Evolutionary conservation across 2,329 filamentous ascomycete genomes (phyloP), one percentile per base, ranked within the genome.

Genomic region (Trichoderma atrobrunneum): DNA sequence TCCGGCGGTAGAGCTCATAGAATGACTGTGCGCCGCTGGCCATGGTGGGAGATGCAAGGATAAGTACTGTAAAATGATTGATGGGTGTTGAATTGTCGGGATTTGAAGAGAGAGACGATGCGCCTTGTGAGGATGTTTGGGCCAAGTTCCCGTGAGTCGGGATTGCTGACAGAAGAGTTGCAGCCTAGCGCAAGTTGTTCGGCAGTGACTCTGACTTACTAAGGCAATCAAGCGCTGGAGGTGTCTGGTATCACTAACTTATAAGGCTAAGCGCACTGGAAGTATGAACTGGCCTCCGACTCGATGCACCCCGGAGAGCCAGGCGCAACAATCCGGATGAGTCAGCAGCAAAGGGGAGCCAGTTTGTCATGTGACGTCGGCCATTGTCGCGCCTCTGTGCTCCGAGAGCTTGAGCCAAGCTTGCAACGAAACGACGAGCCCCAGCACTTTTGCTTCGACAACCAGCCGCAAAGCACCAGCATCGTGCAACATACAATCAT

Each of bases 1-100:
- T 97, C 86, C 95, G 92, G 79, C 96, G 93, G 84, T 99, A 99
- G 80, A 99, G 91, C 89, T 99, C 96, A 84, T 98, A 99, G 86
- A 88, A 91, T 39, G 87, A 87, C 81, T 89, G 87, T 74, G 82
- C 82, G 74, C 81, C 83, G 62, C 84, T 82, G 72, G 87, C 84
- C 83, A 88, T 88, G 48, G 63, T 79, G 57, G 36, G 71, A 12
- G 54, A n/a, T 18, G 60, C 5, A 11, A 21, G n/a, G 59, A 16
- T 14, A 18, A 11, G 16, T 18, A 21, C n/a, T n/a, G 32, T 21
- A 30, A 30, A 48, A 6, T 39, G 60, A 7, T 36, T 3, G 34
- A 61, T 16, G 57, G 8, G 24, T n/a, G 8, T 43, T 36, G 34
- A 43, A 26, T 7, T 28, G 51, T 28, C 21, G 5, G 12, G 32